Evolutionary conservation across 768 basidiomycete genomes (phyloP), one percentile per base, ranked within the genome.

Genomic region (Infundibulicybe gibba): DNA sequence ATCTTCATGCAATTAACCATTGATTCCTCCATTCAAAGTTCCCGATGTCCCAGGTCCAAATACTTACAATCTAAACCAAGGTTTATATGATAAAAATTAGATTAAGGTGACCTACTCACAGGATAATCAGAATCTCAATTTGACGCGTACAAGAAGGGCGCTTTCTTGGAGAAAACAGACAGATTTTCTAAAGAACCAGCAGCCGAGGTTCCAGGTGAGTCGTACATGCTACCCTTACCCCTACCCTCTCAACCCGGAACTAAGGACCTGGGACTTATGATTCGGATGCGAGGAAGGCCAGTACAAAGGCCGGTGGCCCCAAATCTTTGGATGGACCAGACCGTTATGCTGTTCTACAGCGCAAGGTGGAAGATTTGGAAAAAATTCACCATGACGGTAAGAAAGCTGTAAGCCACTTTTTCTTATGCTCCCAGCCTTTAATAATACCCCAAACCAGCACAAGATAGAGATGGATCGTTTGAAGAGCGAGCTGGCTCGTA

Each of bases 331-430:
- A 61, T 11, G 51, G 55, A 2, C 61, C 58, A 6, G 82, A 86
- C 46, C 71, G 76, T 15, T 81, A 81, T 53, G 70, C 74, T 6
- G 49, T 61, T 13, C 73, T 88, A 16, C 77, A 85, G 58, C 73
- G 70, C 50, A 83, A 83, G 53, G 73, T 90, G 0, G 80, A 84
- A 31, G 79, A 84, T 13, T 60, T 87, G 5, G 81, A 87, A 63
- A 65, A 62, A 45, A 61, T 81, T n/a, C 83, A 84, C 55, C 62
- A 70, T 33, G 83, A 87, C 3, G 77, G 75, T 48, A 88, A 86
- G 75, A 82, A 76, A 69, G 48, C 69, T 41, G 87, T 87, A 58
- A 53, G 80, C 9, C 20, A 19, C 17, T 34, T 38, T 34, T 5
- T 32, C 38, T 31, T 12, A 40, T 13, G n/a, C 12, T 17, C 13